Percentiles rank a stretch among this genome's conserved stretches.
phyloP scores from a whole-genome alignment of 2,329 filamentous ascomycete species.

The Diaporthe sp. region DNA sequence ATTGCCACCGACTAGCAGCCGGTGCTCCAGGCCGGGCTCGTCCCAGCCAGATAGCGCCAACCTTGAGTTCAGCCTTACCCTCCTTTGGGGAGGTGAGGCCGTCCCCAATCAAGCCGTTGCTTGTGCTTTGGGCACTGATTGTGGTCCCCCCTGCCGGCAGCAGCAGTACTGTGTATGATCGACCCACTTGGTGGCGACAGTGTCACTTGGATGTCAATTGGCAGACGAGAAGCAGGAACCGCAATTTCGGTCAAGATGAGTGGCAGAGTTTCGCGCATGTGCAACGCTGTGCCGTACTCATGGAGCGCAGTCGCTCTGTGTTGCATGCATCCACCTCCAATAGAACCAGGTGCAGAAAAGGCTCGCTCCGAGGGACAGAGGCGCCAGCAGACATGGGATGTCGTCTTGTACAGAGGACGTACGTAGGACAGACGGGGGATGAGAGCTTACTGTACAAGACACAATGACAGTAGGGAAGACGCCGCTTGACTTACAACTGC shows the following conservation, averaged over 20 bases:
- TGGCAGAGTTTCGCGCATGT: not conserved
- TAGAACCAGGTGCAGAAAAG: not conserved
- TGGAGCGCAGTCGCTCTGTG: not conserved
- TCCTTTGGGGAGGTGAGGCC: constrained; percentile 26
- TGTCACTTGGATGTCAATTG: constrained; percentile 26
- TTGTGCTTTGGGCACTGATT: constrained; percentile 18
- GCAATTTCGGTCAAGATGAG: not conserved
- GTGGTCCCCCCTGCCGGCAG: not conserved
- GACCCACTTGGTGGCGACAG: constrained; percentile 26
- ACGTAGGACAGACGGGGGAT: not conserved
- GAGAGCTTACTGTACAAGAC: not conserved
- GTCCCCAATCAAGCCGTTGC: constrained; percentile 8
- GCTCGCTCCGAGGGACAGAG: not conserved
- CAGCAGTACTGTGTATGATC: constrained; percentile 2
- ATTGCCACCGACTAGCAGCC: not conserved
- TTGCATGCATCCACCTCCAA: constrained; percentile 22
- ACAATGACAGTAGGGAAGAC: not conserved
- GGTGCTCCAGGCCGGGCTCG: not conserved
- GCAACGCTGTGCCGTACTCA: not conserved
- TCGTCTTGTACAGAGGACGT: not conserved
- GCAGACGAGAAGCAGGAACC: not conserved
- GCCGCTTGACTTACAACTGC: constrained; percentile 22
- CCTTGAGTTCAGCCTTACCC: constrained; percentile 15
- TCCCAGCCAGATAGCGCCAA: constrained; percentile 28
- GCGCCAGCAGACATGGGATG: not conserved